A percentile compares a stretch with the other conserved stretches of the same genome.
Conservation (phyloP, 139 green algal genomes). For the Astrephomene gubernaculifera region DNA sequence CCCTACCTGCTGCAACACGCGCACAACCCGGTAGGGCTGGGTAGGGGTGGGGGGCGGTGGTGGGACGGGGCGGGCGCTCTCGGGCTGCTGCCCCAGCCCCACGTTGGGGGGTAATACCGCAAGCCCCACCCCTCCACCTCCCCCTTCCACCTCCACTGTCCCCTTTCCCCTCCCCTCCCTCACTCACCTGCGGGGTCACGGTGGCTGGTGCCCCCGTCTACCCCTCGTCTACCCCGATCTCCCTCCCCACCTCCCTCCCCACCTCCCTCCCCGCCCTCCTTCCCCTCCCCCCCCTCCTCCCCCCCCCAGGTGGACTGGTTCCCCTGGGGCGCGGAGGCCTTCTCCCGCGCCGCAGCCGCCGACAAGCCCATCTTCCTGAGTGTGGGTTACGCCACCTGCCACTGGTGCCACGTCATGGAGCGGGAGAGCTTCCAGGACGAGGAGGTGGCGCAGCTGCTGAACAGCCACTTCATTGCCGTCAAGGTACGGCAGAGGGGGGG, state of each 20-base stretch:
- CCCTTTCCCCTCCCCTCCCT: not conserved
- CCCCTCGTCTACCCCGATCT: no score
- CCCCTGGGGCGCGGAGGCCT: constrained; percentile 87
- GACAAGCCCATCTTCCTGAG: constrained; percentile 93
- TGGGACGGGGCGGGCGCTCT: no score
- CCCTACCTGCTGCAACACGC: constrained; percentile 91
- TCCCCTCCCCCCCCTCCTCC: not conserved
- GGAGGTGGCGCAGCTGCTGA: constrained; percentile 82
- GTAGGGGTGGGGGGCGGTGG: not conserved
- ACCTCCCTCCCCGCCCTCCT: no score
- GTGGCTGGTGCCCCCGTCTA: not conserved
- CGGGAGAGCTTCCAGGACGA: constrained; percentile 88
- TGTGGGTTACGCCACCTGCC: constrained; percentile 84
- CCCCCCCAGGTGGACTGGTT: constrained; percentile 90
- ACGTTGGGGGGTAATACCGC: not conserved
- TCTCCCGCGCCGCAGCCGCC: constrained; percentile 71
- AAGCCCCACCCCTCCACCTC: not conserved
- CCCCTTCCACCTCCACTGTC: no score
- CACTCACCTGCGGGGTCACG: not conserved
- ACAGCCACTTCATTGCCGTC: constrained; percentile 84
- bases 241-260: no score
- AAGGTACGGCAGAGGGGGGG: constrained; percentile 61
- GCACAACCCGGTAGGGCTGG: constrained; percentile 79
- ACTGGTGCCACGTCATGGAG: constrained; percentile 93
- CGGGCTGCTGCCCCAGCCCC: not conserved